phyloP scores from a whole-genome alignment of 1,139 yeast genomes.

The Suhomyces atakaporum region DNA sequence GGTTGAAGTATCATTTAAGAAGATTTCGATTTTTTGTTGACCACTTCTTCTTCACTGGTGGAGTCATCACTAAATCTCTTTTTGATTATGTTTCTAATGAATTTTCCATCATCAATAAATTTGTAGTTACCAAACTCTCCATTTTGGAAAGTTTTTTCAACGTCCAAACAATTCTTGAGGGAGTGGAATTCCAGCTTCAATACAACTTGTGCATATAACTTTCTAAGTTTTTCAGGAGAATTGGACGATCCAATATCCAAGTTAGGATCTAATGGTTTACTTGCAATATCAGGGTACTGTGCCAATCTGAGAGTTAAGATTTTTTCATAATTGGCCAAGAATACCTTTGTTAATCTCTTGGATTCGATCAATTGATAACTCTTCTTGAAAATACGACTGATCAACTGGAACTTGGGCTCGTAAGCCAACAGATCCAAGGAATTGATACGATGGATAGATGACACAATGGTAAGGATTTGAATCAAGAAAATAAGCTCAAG shows the following conservation, averaged over 20 bases:
- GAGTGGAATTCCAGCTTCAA: slow-evolving; percentile 56
- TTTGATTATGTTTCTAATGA: slow-evolving; percentile 57
- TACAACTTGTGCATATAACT: slow-evolving; percentile 53
- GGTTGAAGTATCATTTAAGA: too few species aligned
- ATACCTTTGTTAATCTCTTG: slow-evolving; percentile 39
- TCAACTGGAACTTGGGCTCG: slow-evolving; percentile 32
- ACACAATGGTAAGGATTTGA: slow-evolving; percentile 51
- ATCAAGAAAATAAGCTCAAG: slow-evolving; percentile 57
- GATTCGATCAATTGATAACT: slow-evolving; percentile 48
- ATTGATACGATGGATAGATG: slow-evolving; percentile 33
- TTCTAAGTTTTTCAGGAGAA: slow-evolving; percentile 17
- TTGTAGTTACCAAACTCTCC: slow-evolving; percentile 29
- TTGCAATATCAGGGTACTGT: slow-evolving; percentile 42
- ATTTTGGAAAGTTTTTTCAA: slow-evolving; percentile 30
- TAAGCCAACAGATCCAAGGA: slow-evolving; percentile 31
- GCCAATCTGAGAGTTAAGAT: slow-evolving; percentile 38
- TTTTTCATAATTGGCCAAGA: slow-evolving; percentile 31
- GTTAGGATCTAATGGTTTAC: slow-evolving; percentile 22
- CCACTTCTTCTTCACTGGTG: slow-evolving; percentile 12
- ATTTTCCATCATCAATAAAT: slow-evolving; percentile 57
- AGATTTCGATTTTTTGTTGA: slow-evolving; percentile 10
- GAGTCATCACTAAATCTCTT: slow-evolving; percentile 40
- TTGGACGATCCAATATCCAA: not conserved
- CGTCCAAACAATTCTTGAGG: slow-evolving; percentile 41
- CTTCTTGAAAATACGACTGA: slow-evolving; percentile 49